Evolutionary conservation across 2,329 filamentous ascomycete species (phyloP).

Genomic region (Diaporthe batatas): DNA sequence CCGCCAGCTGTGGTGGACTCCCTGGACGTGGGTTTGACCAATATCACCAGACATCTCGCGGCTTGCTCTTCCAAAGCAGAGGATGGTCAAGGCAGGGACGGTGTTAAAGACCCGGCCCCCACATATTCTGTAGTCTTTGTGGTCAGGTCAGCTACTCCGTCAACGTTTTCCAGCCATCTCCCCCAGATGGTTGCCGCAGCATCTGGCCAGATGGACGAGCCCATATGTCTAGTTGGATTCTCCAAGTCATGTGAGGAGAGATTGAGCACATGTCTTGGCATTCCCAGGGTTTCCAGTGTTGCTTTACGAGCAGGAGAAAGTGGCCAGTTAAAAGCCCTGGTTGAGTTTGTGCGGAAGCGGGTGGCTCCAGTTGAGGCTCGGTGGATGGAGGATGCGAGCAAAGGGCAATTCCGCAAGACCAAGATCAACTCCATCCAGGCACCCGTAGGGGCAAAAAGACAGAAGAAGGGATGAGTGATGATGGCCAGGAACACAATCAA

Average conservation of each 20-base stretch:
- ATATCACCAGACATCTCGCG: constrained; percentile 72
- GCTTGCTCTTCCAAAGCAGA: constrained; percentile 28
- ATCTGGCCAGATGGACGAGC: constrained; percentile 54
- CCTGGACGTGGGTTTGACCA: constrained; percentile 75
- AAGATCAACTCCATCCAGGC: constrained; percentile 62
- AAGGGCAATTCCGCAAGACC: constrained; percentile 58
- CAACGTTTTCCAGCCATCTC: constrained; percentile 71
- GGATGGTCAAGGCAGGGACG: background rate
- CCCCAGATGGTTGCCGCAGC: constrained; percentile 62
- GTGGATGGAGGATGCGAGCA: constrained; percentile 67
- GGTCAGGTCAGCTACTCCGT: constrained; percentile 67
- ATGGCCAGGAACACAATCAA: too few species aligned
- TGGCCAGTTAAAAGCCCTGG: constrained; percentile 67
- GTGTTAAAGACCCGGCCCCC: background rate
- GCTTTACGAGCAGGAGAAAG: constrained; percentile 67
- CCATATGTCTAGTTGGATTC: constrained; percentile 72
- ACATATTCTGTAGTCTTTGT: constrained; percentile 70
- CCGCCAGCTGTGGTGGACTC: constrained; percentile 67
- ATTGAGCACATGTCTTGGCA: constrained; percentile 68
- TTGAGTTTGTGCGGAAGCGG: constrained; percentile 66
- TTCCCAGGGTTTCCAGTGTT: constrained; percentile 75
- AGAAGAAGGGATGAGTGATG: constrained; percentile 40
- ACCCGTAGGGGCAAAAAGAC: constrained; percentile 54
- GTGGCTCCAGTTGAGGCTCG: constrained; percentile 65
- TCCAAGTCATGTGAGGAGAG: constrained; percentile 70